Percentiles rank a stretch among this genome's conserved stretches.
Evolutionary conservation across 2,329 filamentous ascomycete genomes (phyloP).

Genomic region (Diaporthe velutina): DNA sequence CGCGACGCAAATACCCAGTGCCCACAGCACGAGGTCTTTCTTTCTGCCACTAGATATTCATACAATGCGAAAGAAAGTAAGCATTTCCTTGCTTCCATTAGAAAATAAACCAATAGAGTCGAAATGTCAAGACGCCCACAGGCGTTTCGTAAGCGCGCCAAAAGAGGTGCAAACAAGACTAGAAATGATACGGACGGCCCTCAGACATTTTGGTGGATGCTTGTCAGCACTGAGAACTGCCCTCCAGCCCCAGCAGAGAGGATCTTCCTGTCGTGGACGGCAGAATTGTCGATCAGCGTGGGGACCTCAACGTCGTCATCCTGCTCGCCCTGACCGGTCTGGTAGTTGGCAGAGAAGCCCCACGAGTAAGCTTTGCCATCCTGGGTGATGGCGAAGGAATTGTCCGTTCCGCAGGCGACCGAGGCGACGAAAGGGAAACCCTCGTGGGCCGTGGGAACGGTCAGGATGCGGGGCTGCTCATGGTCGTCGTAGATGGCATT

Average conservation of each 20-base stretch:
- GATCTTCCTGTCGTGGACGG: slow-evolving; percentile 80
- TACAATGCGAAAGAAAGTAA: background rate
- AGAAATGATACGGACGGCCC: background rate
- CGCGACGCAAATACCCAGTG: background rate
- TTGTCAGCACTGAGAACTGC: slow-evolving; percentile 80
- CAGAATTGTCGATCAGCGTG: slow-evolving; percentile 86
- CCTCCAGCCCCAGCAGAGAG: slow-evolving; percentile 88
- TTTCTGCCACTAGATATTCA: background rate
- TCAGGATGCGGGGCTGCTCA: slow-evolving; percentile 78
- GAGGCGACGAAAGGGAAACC: slow-evolving; percentile 66
- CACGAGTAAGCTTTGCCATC: slow-evolving; percentile 81
- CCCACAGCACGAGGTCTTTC: background rate
- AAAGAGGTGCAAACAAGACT: background rate
- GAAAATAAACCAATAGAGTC: background rate
- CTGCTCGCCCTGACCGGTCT: slow-evolving; percentile 82
- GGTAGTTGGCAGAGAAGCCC: slow-evolving; percentile 86
- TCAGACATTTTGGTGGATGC: slow-evolving; percentile 47
- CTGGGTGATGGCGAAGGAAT: slow-evolving; percentile 77
- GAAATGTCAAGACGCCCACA: background rate
- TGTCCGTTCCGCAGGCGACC: slow-evolving; percentile 77
- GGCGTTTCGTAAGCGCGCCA: background rate
- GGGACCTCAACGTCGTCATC: slow-evolving; percentile 81
- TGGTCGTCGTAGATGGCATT: slow-evolving; percentile 74
- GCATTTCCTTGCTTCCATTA: background rate
- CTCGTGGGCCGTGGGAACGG: slow-evolving; percentile 72